Conservation (phyloP, 2,329 filamentous ascomycete species). For the Penicillium sp. region DNA sequence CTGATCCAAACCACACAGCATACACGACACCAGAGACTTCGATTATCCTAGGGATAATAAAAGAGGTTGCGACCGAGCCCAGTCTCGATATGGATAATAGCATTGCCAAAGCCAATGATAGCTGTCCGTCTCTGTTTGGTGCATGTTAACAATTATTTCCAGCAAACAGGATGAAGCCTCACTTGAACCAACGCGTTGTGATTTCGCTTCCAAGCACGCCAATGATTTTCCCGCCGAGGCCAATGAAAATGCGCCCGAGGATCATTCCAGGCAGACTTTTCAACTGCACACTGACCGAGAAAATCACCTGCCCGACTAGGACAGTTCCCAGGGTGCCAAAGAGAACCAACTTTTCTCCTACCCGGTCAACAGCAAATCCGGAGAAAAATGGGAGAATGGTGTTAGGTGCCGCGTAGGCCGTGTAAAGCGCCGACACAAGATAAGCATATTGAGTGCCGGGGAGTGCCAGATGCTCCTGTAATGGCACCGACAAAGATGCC, state of each 20-base stretch:
- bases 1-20: not conserved
- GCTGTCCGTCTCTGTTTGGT: not conserved
- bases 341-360: not conserved
- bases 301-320: not conserved
- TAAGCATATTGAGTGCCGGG: not conserved
- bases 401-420: not conserved
- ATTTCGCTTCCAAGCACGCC: not conserved
- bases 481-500: not conserved
- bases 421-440: not conserved
- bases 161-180: not conserved
- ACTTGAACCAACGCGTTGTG: not conserved
- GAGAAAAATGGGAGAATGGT: not conserved
- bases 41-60: not conserved
- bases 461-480: not conserved
- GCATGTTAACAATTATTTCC: not conserved
- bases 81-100: not conserved
- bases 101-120: not conserved
- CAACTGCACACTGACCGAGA: not conserved
- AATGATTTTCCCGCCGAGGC: not conserved
- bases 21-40: not conserved
- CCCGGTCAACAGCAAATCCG: not conserved
- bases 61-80: not conserved
- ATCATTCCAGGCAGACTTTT: not conserved
- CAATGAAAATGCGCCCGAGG: not conserved
- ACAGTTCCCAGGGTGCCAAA: not conserved